Conservation (phyloP, 768 basidiomycete genomes). For the Boletus rufocinnamomeus region DNA sequence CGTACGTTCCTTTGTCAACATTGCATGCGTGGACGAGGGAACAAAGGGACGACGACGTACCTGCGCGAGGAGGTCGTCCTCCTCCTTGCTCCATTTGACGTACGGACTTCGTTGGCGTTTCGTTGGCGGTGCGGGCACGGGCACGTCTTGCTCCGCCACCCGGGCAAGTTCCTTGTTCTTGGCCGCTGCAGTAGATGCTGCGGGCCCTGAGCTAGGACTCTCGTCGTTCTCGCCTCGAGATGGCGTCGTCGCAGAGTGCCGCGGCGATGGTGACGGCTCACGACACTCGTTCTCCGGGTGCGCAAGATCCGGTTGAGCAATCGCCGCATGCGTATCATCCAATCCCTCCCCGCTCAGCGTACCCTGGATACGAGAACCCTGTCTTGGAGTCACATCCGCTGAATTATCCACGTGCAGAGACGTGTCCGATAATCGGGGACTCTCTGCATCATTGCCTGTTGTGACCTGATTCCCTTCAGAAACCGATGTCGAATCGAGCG, state of each 20-base stretch:
- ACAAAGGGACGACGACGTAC: constrained; percentile 19
- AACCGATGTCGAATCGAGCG: constrained; percentile 7
- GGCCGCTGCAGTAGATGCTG: neutral
- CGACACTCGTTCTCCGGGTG: constrained; percentile 2
- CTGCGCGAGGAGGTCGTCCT: constrained; percentile 42
- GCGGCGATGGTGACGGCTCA: constrained; percentile 10
- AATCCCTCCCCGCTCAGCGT: neutral
- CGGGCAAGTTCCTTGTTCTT: constrained; percentile 28
- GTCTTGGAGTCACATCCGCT: constrained; percentile 22
- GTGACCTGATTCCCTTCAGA: neutral
- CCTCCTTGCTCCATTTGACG: constrained; percentile 45
- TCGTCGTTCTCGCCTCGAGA: constrained; percentile 6
- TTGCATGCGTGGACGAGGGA: neutral
- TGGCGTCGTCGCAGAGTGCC: constrained; percentile 11
- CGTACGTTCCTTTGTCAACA: neutral
- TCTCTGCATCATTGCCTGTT: neutral
- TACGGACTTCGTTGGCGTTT: constrained; percentile 43
- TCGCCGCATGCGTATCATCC: neutral
- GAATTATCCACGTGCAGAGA: constrained; percentile 6
- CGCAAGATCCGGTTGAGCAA: neutral
- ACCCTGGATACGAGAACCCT: constrained; percentile 7
- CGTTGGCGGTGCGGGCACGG: constrained; percentile 20
- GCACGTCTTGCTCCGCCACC: constrained; percentile 33
- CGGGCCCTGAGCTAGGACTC: neutral
- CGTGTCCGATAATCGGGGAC: neutral